Base-by-base conservation (phyloP, 768 basidiomycete genomes). In the Mycena vulgaris region DNA sequence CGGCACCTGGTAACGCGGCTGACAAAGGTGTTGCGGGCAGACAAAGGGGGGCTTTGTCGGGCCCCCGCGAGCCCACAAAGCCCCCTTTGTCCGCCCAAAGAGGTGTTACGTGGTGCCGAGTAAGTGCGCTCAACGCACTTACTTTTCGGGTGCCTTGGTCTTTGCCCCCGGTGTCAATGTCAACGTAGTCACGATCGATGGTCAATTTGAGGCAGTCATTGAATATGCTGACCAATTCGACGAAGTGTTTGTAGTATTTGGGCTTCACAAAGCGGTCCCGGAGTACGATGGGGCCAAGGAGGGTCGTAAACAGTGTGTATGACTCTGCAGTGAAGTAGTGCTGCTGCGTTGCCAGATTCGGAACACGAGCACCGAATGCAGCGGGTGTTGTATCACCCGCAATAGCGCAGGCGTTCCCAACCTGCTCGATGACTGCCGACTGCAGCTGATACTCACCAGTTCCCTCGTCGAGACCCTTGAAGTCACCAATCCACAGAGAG, bases 401-500 rank as follows among this genome's bases (percentile, higher is more conserved):
- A 2, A 16, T n/a, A 14, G 30, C 62, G n/a, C 62, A 63, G 4
- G 49, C 62, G n/a, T 30, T 25, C 3, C 62, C 62, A 16, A 63
- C 55, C 1, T 25, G 19, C 1, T 30, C 28, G 25, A 53, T 53
- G 23, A 63, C 28, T 1, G 69, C 40, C 27, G 60, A 48, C 25
- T 35, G 60, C 35, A 62, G 23, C 25, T n/a, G 3, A 35, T 85
- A 86, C 11, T 75, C 74, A 25, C 78, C 80, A 21, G 21, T 37
- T 0, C 77, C 79, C 3, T 74, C 39, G 45, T 83, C 79, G 0
- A 86, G 71, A 3, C 73, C 83, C 69, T 87, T 88, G 78, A 80
- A 88, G 9, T 75, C 66, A 0, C 82, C 83, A 2, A 80, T 84
- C 84, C 85, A 87, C 1, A 84, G 73, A 0, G 66, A 25, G 31